Evolutionary conservation across 2,329 filamentous ascomycete species (phyloP), one percentile per base, ranked within the genome.

Genomic region (Xylariales sp.): DNA sequence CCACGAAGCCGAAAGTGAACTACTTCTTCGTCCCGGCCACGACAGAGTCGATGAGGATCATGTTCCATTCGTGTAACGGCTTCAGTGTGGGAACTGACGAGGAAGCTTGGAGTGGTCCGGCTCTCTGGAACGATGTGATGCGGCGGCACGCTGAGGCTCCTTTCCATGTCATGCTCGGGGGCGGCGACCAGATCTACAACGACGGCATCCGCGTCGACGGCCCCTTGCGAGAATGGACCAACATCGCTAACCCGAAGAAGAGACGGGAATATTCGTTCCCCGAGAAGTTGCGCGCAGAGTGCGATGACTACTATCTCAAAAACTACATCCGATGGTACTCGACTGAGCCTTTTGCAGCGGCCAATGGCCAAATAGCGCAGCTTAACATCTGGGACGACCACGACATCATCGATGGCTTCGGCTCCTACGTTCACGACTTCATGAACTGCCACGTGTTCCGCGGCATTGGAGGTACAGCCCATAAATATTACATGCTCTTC

Each of bases 371-470:
- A 60, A 97, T 98, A 47, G 83, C 93, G 1, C 94, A 95, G 78
- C 69, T 98, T 50, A 98, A 97, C 57, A 87, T 98, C 32, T 98
- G 91, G 90, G 93, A 98, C 61, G 93, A 98, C 54, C 93, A 97
- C 60, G 87, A 93, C 66, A 89, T 90, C 51, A 93, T 91, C 51
- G 85, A 90, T 62, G 93, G 93, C 0, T 98, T 88, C 58, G 93
- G 93, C 4, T 95, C 89, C 1, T 98, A 98, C 62, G 82, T 89
- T 19, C 82, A 96, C 55, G 81, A 89, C 27, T 97, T 97, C 59
- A 97, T 97, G 89, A 80, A 78, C 53, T 93, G 88, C 38, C 77
- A 88, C 34, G 88, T 98, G 5, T 97, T 98, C 63, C 84, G 86
- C 32, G 93, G 93, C 15, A 80, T 98, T 43, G 93, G 93, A 4